A percentile compares a stretch with the other conserved stretches of the same genome.
Conservation (phyloP, 2,329 filamentous ascomycete species). For the Fusarium papillatum region DNA sequence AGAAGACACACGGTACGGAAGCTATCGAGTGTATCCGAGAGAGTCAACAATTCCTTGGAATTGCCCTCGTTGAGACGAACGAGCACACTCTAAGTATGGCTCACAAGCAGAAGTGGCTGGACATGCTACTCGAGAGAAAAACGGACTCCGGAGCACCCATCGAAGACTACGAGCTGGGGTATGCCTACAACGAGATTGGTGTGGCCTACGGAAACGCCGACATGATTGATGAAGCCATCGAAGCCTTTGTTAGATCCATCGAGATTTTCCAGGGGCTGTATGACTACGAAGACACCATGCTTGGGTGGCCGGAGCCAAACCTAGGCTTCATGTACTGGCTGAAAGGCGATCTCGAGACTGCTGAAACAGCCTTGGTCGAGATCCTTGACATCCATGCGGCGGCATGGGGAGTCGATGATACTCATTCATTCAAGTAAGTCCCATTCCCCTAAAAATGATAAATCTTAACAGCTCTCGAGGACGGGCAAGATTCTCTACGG, state of each 20-base stretch:
- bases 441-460: no score
- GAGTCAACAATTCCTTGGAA: background rate
- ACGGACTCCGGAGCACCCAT: background rate
- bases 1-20: background rate
- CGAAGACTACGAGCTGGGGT: background rate
- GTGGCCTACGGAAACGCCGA: background rate
- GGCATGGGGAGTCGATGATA: background rate
- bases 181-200: background rate
- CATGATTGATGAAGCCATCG: background rate
- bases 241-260: background rate
- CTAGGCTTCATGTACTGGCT: background rate
- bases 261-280: background rate
- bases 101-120: background rate
- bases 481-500: background rate
- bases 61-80: background rate
- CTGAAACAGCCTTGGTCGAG: background rate
- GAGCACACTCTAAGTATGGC: background rate
- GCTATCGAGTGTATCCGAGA: background rate
- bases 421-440: background rate
- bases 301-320: background rate
- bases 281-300: background rate
- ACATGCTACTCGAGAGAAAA: background rate
- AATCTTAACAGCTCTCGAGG: background rate
- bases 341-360: background rate
- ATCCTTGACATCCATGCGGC: background rate